Conservation (phyloP, 2,329 filamentous ascomycete species). For the Exophiala viscosa region DNA sequence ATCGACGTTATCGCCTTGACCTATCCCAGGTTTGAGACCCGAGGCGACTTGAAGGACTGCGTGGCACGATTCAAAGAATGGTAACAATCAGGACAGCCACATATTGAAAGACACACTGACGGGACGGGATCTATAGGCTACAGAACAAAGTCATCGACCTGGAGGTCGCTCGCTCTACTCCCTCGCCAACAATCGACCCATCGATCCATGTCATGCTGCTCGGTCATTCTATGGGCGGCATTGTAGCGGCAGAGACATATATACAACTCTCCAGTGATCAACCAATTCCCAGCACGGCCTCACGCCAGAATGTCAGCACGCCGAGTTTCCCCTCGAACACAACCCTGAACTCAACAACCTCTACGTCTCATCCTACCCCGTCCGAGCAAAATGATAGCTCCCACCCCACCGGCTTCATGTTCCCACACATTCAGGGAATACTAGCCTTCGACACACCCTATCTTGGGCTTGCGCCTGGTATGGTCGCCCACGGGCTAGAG, state of each 20-base stretch:
- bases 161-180: slow-evolving; percentile 75
- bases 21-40: slow-evolving; percentile 50
- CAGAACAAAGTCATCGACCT: slow-evolving; percentile 90
- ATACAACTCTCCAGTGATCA: slow-evolving; percentile 69
- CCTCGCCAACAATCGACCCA: slow-evolving; percentile 80
- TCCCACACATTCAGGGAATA: slow-evolving; percentile 85
- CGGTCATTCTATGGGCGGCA: slow-evolving; percentile 89
- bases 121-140: slow-evolving; percentile 56
- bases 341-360: slow-evolving; percentile 22
- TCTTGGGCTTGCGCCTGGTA: slow-evolving; percentile 49
- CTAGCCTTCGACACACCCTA: slow-evolving; percentile 94
- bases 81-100: slow-evolving; percentile 30
- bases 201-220: slow-evolving; percentile 77
- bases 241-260: slow-evolving; percentile 85
- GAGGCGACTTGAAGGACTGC: slow-evolving; percentile 45
- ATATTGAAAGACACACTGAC: not conserved
- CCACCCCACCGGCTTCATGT: slow-evolving; percentile 61
- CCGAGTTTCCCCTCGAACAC: slow-evolving; percentile 28
- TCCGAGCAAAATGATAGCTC: slow-evolving; percentile 20
- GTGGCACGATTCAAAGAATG: slow-evolving; percentile 48
- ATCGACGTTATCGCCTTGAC: slow-evolving; percentile 40
- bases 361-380: slow-evolving; percentile 23
- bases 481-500: slow-evolving; percentile 63
- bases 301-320: slow-evolving; percentile 26
- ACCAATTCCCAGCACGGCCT: slow-evolving; percentile 40